A percentile compares a stretch with the other conserved stretches of the same genome.
Evolutionary conservation across 257 asterid genomes (phyloP).

Genomic region (Plectranthus barbatus): DNA sequence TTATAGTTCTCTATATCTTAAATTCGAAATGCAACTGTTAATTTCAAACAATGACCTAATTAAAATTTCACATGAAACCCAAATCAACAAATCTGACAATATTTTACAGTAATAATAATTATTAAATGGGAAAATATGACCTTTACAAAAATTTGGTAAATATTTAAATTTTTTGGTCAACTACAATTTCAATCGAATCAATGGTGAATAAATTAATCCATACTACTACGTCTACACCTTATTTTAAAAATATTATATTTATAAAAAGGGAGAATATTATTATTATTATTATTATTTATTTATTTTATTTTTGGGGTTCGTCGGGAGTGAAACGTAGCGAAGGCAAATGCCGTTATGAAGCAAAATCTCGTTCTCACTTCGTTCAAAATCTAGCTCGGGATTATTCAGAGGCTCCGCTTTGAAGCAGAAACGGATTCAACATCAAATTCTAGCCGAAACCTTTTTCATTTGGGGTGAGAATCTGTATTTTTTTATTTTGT

Average conservation of each 20-base stretch:
- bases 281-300: too few species aligned
- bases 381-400: neutral
- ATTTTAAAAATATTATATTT: neutral
- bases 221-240: neutral
- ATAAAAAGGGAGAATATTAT: too few species aligned
- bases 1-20: too few species aligned
- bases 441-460: neutral
- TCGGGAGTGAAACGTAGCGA: conserved; percentile 8
- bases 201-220: neutral
- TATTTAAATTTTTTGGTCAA: too few species aligned
- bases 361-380: conserved; percentile 9
- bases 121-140: too few species aligned
- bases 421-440: neutral
- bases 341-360: conserved; percentile 2
- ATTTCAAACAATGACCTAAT: too few species aligned
- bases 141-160: too few species aligned
- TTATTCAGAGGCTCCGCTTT: conserved; percentile 3
- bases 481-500: neutral
- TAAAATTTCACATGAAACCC: too few species aligned
- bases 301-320: neutral
- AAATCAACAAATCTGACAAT: too few species aligned
- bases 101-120: too few species aligned
- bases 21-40: too few species aligned
- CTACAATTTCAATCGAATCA: too few species aligned
- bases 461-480: conserved; percentile 2